phyloP scores from a whole-genome alignment of 2,329 filamentous ascomycete species.

The Colletotrichum melonis region DNA sequence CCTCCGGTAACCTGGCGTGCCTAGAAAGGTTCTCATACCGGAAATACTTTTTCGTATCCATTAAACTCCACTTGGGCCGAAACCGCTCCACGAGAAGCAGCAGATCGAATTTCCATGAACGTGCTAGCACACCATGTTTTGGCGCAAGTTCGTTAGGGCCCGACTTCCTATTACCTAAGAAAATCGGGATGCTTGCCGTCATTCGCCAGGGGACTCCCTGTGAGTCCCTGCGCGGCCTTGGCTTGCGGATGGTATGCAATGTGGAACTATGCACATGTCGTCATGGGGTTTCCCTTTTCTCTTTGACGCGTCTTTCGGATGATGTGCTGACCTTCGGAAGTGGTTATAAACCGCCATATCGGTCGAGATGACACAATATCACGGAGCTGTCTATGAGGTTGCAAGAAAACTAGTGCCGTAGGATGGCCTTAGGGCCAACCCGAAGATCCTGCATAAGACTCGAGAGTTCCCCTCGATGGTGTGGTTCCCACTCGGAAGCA shows the following conservation, averaged over 20 bases:
- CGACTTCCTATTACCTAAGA: slow-evolving; percentile 29
- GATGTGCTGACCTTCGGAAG: background rate
- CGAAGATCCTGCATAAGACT: slow-evolving; percentile 21
- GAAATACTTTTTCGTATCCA: slow-evolving; percentile 30
- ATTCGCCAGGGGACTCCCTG: slow-evolving; percentile 27
- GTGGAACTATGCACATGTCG: slow-evolving; percentile 9
- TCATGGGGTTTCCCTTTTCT: background rate
- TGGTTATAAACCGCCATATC: background rate
- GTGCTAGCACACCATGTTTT: slow-evolving; percentile 15
- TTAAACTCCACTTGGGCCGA: slow-evolving; percentile 32
- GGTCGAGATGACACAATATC: slow-evolving; percentile 6
- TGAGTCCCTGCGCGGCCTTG: slow-evolving; percentile 13
- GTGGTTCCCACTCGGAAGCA: slow-evolving; percentile 28
- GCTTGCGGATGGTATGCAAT: background rate
- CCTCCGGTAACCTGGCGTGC: slow-evolving; percentile 6
- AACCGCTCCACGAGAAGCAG: slow-evolving; percentile 26
- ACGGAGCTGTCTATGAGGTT: background rate
- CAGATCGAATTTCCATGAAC: slow-evolving; percentile 29
- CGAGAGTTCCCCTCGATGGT: slow-evolving; percentile 5
- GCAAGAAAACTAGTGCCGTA: background rate
- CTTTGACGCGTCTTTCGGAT: slow-evolving; percentile 3
- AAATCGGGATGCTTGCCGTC: slow-evolving; percentile 19
- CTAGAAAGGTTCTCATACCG: background rate
- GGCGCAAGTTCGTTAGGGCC: background rate
- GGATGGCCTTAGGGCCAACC: slow-evolving; percentile 1